A percentile compares a stretch with the other conserved stretches of the same genome.
Conservation (phyloP, 768 basidiomycete genomes). For the Mycena indigotica region DNA sequence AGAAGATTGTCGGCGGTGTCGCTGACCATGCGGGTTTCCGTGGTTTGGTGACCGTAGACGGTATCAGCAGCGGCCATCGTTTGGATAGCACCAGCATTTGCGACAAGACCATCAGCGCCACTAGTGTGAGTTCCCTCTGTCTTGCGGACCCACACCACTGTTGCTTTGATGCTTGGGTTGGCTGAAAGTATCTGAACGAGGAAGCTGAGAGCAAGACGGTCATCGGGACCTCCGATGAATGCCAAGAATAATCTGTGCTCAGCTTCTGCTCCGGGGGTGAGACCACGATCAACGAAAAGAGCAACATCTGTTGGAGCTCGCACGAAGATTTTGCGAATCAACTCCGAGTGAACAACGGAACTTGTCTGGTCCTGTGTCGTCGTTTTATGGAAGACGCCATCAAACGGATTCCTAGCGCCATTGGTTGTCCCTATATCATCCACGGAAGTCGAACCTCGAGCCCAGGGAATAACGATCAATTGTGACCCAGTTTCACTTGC, state of each 20-base stretch:
- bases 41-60: conserved; percentile 64
- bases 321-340: conserved; percentile 80
- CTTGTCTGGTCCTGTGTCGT: conserved; percentile 51
- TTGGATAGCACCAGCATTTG: conserved; percentile 31
- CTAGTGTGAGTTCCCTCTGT: conserved; percentile 38
- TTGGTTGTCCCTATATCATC: conserved; percentile 30
- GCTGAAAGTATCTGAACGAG: conserved; percentile 74
- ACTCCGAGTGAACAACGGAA: conserved; percentile 73
- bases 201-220: conserved; percentile 80
- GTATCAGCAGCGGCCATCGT: conserved; percentile 64
- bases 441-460: conserved; percentile 41
- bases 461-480: conserved; percentile 87
- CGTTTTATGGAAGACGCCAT: conserved; percentile 68
- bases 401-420: conserved; percentile 65
- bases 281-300: conserved; percentile 80
- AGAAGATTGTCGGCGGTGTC: conserved; percentile 80
- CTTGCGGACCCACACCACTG: conserved; percentile 66
- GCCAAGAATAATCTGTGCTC: conserved; percentile 76
- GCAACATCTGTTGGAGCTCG: conserved; percentile 76
- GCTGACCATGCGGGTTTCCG: conserved; percentile 69
- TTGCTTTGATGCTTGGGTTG: conserved; percentile 63
- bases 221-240: conserved; percentile 95
- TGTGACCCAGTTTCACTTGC: conserved; percentile 60
- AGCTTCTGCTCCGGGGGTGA: conserved; percentile 30
- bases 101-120: conserved; percentile 30